Evolutionary conservation across 2,329 filamentous ascomycete species (phyloP).

Genomic region (Fusarium clavum): DNA sequence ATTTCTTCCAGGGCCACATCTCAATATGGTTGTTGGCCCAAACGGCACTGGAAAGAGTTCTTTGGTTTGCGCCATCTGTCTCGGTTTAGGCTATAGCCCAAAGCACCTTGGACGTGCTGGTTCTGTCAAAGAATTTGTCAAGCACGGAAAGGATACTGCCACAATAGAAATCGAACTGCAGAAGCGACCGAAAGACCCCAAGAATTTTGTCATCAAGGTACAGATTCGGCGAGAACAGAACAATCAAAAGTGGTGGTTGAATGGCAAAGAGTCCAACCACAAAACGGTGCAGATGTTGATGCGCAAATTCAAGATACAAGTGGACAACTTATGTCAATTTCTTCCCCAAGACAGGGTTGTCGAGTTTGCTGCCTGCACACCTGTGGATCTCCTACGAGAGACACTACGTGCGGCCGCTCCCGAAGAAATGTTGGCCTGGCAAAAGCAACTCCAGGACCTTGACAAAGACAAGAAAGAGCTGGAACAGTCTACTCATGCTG

Average conservation of each 20-base stretch:
- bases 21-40: slow-evolving; percentile 99
- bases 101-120: slow-evolving; percentile 87
- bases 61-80: slow-evolving; percentile 93
- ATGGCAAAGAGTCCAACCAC: slow-evolving; percentile 71
- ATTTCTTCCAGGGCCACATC: slow-evolving; percentile 87
- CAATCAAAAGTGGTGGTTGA: slow-evolving; percentile 80
- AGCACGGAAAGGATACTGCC: slow-evolving; percentile 83
- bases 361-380: slow-evolving; percentile 87
- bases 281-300: slow-evolving; percentile 76
- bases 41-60: slow-evolving; percentile 99
- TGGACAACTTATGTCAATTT: slow-evolving; percentile 98
- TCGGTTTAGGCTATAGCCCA: slow-evolving; percentile 87
- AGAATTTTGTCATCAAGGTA: slow-evolving; percentile 80
- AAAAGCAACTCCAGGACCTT: slow-evolving; percentile 77
- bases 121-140: slow-evolving; percentile 89
- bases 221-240: slow-evolving; percentile 86
- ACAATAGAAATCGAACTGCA: slow-evolving; percentile 92
- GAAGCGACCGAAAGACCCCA: slow-evolving; percentile 65
- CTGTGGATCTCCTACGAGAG: slow-evolving; percentile 83
- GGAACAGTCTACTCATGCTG: slow-evolving; percentile 66
- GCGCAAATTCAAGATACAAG: slow-evolving; percentile 84
- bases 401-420: slow-evolving; percentile 91
- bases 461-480: slow-evolving; percentile 75
- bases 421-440: slow-evolving; percentile 81
- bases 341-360: slow-evolving; percentile 95